Base-by-base conservation (phyloP, 805 yeast genomes). In the Yarrowia phangngaensis region DNA sequence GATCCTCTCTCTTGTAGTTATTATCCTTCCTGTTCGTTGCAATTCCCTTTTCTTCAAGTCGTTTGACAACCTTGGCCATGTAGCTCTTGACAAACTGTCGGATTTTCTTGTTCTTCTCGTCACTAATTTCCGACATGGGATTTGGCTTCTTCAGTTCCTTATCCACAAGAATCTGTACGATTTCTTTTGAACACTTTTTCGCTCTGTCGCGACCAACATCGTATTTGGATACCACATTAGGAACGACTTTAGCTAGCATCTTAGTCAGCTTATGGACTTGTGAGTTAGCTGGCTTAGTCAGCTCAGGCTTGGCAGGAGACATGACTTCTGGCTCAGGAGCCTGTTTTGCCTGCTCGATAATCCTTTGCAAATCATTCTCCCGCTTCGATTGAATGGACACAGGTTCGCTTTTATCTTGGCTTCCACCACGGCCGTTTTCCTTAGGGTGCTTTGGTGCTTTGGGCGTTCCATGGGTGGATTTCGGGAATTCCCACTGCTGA, bases 141-240 rank as follows among this genome's bases (percentile, higher is more conserved):
- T 66, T 64, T 20, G 63, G 53, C 5, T 22, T 35, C 52, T 72
- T 74, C 51, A 74, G 40, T 62, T 87, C 97, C 62, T 90, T 92
- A 4, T 73, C 71, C 0, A 80, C 76, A 33, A 92, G 68, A 0
- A 70, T 65, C 54, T 79, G 75, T 4, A 82, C 87, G 51, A 90
- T 78, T 41, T 88, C 95, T 53, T 78, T 75, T 2, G 95, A 85
- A 64, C 88, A 82, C 28, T 73, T 73, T 65, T 89, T 90, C 45
- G 86, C 60, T 50, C 78, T 72, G 4, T 84, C 95, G 51, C 78
- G 79, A 4, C 78, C 80, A 2, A 70, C 61, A 55, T 78, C 82
- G 62, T 82, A 78, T 55, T 76, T 77, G 55, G 79, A 79, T 49
- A 89, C 70, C 59, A 84, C 64, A 58, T 88, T 87, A 8, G 97